Evolutionary conservation across 805 yeast genomes (phyloP), one percentile per base, ranked within the genome.

Genomic region (Barnettozyma wickerhamii): DNA sequence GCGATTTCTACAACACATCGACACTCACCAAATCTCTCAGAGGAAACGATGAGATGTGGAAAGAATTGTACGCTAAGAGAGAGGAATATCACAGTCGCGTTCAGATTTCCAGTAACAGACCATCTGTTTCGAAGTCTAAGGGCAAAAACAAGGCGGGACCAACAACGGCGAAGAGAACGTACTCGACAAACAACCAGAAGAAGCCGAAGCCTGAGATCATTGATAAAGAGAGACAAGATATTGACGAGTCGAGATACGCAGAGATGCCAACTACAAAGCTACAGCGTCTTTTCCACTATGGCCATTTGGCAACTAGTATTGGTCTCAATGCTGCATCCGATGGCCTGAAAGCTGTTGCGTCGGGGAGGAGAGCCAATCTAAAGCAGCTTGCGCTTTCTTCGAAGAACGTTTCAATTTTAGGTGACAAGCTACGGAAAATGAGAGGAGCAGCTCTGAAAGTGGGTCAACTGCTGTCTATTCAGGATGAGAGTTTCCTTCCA

Each of bases 381-480:
- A 75, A 75, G 46, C 69, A 75, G 2, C 58, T 88, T 33, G 68
- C 95, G 2, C 68, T 93, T 52, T 81, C 86, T 4, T 90, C 95
- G 6, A 74, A 76, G 14, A 93, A 91, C 60, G 80, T 93, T 32
- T 96, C 91, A 53, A 64, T 95, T 39, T 77, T 93, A 69, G 95
- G 95, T 10, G 79, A 78, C 52, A 89, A 88, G 60, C 79, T 93
- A 52, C 78, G 93, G 38, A 80, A 86, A 56, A 93, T 93, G 99
- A 75, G 99, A 57, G 99, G 99, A n/a, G 99, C 98, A 2, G 99
- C 99, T 3, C 70, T 93, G 57, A 93, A 93, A 58, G 75, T 93
- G 41, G 99, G 99, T n/a, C 99, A 93, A 64, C 78, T 93, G 84
- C 67, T 93, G 62, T 87, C 96, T 2, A 91, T 93, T 62, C 99